Evolutionary conservation across 768 basidiomycete species (phyloP).

Genomic region (Mycena polygramma): DNA sequence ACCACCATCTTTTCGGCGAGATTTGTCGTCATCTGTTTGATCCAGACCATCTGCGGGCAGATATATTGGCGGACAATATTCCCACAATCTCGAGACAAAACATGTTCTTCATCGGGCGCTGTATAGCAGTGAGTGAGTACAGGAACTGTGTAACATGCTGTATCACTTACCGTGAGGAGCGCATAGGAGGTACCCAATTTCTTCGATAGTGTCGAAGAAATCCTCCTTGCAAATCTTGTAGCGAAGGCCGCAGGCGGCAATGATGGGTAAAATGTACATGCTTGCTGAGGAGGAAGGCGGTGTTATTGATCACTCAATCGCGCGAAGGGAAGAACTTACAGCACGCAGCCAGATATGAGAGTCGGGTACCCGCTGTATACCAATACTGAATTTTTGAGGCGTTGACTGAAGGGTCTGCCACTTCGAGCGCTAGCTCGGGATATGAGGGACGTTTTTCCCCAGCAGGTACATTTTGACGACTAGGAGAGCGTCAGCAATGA

Average conservation of each 20-base stretch:
- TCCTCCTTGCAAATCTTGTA: background rate
- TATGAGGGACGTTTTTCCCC: background rate
- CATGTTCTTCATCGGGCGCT: background rate
- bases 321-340: background rate
- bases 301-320: too few species aligned
- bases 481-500: too few species aligned
- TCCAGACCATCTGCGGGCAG: constrained; percentile 2
- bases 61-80: background rate
- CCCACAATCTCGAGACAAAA: constrained; percentile 5
- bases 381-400: background rate
- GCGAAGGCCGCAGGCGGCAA: background rate
- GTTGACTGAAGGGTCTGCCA: background rate
- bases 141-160: too few species aligned
- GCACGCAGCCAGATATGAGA: constrained; percentile 7
- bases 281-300: constrained; percentile 2
- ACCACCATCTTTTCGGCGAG: too few species aligned
- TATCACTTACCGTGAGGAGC: background rate
- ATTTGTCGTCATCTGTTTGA: background rate
- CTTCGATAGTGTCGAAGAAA: background rate
- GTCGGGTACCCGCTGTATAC: background rate
- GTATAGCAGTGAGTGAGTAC: background rate
- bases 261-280: constrained; percentile 16
- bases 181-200: background rate
- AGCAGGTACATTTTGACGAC: background rate
- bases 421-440: background rate